Evolutionary conservation across 148 eudicot species (phyloP), one percentile per base, ranked within the genome.

Genomic region (Dianthus caryophyllus): DNA sequence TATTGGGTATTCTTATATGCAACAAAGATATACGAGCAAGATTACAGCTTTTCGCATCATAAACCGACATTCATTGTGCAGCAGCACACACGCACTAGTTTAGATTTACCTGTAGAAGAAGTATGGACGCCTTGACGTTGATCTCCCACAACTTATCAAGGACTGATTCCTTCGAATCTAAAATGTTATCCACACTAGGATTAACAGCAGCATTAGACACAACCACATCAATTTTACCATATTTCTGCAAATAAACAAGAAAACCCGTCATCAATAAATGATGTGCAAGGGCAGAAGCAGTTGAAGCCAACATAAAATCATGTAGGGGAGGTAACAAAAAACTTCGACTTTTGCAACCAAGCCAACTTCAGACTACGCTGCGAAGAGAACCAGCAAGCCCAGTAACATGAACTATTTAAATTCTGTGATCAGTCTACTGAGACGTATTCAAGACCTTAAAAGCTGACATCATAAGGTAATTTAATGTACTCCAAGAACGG

Each of bases 91-190:
- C 25, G 24, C 31, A 2, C 10, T 2, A n/a, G 25, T 0, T 69
- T 49, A 61, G 25, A 60, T 71, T 71, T 73, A 87, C 99, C 85
- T 90, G 75, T 44, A 95, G 72, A 61, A 95, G 85, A 49, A 95
- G 91, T 77, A 95, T 81, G 41, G 93, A 73, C 55, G 92, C 80
- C 80, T 95, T 95, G 41, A 90, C 96, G 68, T 95, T 95, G 61
- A 90, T 79, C 67, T 95, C 99, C 99, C 99, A 95, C 62, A 95
- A 69, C 77, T 95, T 95, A 78, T 95, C 96, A 15, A 95, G 88
- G 65, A 80, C 88, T 8, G 93, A 74, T 82, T 90, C 99, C 79
- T 85, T 72, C 11, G 82, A 77, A 60, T 85, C 83, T 73, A 95
- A 73, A 41, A 90, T 85, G 59, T 70, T 53, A 70, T 84, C 83